phyloP scores from a whole-genome alignment of 2,329 filamentous ascomycete genomes.

The Penicillium crustosum region DNA sequence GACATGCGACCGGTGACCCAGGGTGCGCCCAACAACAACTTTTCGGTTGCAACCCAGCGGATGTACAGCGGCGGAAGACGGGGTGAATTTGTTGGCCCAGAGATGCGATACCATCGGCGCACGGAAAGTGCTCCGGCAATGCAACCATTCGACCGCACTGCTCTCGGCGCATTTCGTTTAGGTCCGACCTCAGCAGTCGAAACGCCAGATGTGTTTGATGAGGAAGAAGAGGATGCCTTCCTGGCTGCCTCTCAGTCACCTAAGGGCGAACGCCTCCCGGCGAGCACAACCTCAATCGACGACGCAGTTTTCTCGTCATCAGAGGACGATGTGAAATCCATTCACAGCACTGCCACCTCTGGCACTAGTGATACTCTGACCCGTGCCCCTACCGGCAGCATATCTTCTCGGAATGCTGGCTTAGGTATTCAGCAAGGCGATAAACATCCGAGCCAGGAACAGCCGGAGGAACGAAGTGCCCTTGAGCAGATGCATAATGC shows the following conservation, averaged over 20 bases:
- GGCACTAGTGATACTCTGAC: slow-evolving; percentile 27
- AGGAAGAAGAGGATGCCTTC: slow-evolving; percentile 53
- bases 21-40: slow-evolving; percentile 37
- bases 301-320: slow-evolving; percentile 10
- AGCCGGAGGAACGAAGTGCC: slow-evolving; percentile 4
- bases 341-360: slow-evolving; percentile 27
- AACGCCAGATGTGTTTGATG: slow-evolving; percentile 50
- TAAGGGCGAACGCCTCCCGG: slow-evolving; percentile 15
- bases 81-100: slow-evolving; percentile 48
- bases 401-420: slow-evolving; percentile 21
- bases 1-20: slow-evolving; percentile 38
- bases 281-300: slow-evolving; percentile 5
- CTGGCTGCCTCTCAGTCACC: slow-evolving; percentile 42
- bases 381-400: slow-evolving; percentile 15
- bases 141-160: slow-evolving; percentile 48
- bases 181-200: slow-evolving; percentile 41
- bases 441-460: slow-evolving; percentile 1
- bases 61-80: slow-evolving; percentile 52
- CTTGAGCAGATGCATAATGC: slow-evolving; percentile 18
- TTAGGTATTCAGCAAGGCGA: slow-evolving; percentile 32
- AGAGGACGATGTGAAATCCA: slow-evolving; percentile 24
- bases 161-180: slow-evolving; percentile 40
- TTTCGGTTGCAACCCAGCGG: slow-evolving; percentile 43
- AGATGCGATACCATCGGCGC: slow-evolving; percentile 52
- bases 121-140: slow-evolving; percentile 52